Conservation (phyloP, 225 moss, liverwort and hornwort genomes). For the Pleurozium schreberi region DNA sequence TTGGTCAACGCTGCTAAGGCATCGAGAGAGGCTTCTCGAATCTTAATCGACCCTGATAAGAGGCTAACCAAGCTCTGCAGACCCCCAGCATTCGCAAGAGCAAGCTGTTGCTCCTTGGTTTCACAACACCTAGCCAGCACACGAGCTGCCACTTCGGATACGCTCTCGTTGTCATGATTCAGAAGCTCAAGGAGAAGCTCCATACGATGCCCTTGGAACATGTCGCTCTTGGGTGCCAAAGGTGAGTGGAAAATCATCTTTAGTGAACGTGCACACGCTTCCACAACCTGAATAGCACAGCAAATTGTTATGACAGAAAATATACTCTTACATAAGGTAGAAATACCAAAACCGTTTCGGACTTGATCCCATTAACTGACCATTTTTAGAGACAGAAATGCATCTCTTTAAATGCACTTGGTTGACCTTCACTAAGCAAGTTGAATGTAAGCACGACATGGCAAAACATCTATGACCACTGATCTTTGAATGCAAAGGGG, state of each 20-base stretch:
- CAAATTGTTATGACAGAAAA: neutral
- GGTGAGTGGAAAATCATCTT: constrained; percentile 99
- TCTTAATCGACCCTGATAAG: constrained; percentile 65
- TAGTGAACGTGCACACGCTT: constrained; percentile 88
- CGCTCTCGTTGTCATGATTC: constrained; percentile 79
- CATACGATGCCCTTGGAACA: constrained; percentile 88
- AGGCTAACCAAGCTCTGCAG: constrained; percentile 71
- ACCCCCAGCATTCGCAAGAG: constrained; percentile 75
- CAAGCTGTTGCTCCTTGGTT: constrained; percentile 77
- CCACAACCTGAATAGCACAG: constrained; percentile 61
- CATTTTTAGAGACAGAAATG: neutral
- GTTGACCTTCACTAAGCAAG: neutral
- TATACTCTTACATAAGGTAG: neutral
- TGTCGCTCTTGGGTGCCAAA: constrained; percentile 91
- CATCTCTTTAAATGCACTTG: neutral
- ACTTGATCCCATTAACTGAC: neutral
- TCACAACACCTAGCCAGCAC: constrained; percentile 95
- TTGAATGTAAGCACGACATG: neutral
- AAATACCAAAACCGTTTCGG: neutral
- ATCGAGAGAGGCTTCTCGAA: constrained; percentile 81
- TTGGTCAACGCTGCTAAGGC: constrained; percentile 76
- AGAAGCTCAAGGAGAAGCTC: constrained; percentile 80
- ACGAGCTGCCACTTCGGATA: constrained; percentile 89
- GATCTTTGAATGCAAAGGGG: neutral
- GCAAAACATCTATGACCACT: neutral